Evolutionary conservation across 306 rosid genomes (phyloP).

Genomic region (Malus fusca): DNA sequence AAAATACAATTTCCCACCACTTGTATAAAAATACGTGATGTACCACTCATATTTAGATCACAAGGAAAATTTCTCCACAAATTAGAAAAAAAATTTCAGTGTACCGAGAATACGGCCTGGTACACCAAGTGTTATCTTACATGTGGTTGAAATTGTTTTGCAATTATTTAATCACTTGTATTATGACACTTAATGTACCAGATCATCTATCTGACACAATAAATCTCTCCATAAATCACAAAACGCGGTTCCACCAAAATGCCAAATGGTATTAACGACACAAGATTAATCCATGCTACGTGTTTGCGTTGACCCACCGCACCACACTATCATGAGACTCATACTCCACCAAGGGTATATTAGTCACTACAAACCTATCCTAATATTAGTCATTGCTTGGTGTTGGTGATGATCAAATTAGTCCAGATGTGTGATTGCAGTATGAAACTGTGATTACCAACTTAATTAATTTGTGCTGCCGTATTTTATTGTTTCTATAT

Average conservation of each 20-base stretch:
- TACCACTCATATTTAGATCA: no score
- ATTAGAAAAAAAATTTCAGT: no score
- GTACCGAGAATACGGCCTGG: no score
- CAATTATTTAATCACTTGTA: no score
- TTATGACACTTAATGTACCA: no score
- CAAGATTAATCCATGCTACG: slow-evolving; percentile 5
- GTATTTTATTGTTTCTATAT: not conserved
- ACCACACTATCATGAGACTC: slow-evolving; percentile 5
- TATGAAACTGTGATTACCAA: slow-evolving; percentile 15
- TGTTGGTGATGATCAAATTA: slow-evolving; percentile 23
- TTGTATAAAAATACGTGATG: no score
- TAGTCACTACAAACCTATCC: not conserved
- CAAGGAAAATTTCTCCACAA: no score
- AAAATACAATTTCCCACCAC: no score
- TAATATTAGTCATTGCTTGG: not conserved
- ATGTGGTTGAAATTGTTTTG: no score
- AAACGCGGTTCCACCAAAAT: slow-evolving; percentile 19
- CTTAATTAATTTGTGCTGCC: not conserved
- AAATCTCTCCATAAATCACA: not conserved
- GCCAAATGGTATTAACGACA: slow-evolving; percentile 7
- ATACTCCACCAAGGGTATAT: slow-evolving; percentile 27
- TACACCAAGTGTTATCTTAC: no score
- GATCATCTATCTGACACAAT: rapidly evolving
- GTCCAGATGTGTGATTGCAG: slow-evolving; percentile 21
- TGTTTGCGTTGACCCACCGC: slow-evolving; percentile 17